Evolutionary conservation across 768 basidiomycete species (phyloP).

Genomic region (Tulasnella calospora): DNA sequence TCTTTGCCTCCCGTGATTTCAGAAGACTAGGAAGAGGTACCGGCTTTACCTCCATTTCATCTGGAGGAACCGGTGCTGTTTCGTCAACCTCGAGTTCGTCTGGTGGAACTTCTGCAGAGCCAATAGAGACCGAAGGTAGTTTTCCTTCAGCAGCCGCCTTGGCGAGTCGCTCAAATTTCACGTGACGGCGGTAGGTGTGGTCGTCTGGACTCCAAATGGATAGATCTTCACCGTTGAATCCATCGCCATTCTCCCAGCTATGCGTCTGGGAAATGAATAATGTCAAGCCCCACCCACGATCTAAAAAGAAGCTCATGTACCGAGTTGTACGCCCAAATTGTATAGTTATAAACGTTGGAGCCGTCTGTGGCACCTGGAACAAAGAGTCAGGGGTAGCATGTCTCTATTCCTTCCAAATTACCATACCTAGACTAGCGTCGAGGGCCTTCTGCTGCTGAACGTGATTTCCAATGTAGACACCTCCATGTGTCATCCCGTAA

Average conservation of each 20-base stretch:
- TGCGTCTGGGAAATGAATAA: background rate
- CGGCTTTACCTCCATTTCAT: background rate
- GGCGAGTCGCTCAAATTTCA: conserved; percentile 19
- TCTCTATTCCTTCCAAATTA: no score
- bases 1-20: background rate
- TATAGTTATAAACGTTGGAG: conserved; percentile 65
- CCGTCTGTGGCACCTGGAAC: conserved; percentile 57
- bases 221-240: conserved; percentile 95
- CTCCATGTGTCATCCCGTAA: conserved; percentile 70
- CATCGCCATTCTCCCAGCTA: conserved; percentile 71
- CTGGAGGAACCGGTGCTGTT: background rate
- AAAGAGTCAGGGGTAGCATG: no score
- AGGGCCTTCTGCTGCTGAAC: conserved; percentile 70
- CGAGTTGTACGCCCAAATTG: conserved; percentile 83
- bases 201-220: conserved; percentile 84
- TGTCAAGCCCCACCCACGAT: background rate
- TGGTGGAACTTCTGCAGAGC: background rate
- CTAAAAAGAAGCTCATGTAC: conserved; percentile 56
- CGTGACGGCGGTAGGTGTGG: conserved; percentile 33
- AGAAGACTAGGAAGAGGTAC: conserved; percentile 13
- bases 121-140: conserved; percentile 1
- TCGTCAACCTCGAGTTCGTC: background rate
- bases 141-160: conserved; percentile 17
- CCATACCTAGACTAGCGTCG: conserved; percentile 65
- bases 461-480: conserved; percentile 41